These are phyloP conservation scores for Aspergillus ustus DNA, from an alignment of 2,329 filamentous ascomycete genomes.

Conservation along the genomic window DNA sequence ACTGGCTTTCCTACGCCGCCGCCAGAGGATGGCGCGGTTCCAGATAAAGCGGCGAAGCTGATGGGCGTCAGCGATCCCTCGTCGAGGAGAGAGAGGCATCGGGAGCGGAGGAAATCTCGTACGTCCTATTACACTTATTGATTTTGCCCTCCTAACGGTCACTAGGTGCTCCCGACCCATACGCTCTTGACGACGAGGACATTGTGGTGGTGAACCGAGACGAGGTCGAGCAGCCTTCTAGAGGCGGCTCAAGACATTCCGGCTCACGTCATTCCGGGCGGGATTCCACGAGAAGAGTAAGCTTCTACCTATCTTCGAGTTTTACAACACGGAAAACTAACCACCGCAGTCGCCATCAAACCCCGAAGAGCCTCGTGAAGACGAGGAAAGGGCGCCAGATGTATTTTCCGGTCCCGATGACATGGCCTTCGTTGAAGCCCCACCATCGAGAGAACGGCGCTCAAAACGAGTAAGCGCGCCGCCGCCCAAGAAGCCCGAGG, in stretches of 20 bases:
- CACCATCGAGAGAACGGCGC: constrained; percentile 46
- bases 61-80: constrained; percentile 64
- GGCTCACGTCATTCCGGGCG: constrained; percentile 36
- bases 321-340: not conserved
- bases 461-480: constrained; percentile 66
- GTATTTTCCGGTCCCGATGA: constrained; percentile 55
- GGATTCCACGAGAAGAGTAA: constrained; percentile 46
- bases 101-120: constrained; percentile 56
- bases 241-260: constrained; percentile 36
- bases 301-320: not conserved
- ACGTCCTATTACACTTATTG: constrained; percentile 16
- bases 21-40: constrained; percentile 69
- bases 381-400: constrained; percentile 51
- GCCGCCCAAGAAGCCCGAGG: constrained; percentile 62
- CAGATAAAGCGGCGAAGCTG: constrained; percentile 77
- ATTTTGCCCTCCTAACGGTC: not conserved
- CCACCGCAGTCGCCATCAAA: constrained; percentile 38
- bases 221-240: constrained; percentile 39
- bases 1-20: constrained; percentile 73
- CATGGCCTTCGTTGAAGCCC: constrained; percentile 56
- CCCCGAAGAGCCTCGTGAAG: constrained; percentile 46
- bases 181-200: constrained; percentile 68
- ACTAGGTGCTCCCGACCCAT: constrained; percentile 56
- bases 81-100: constrained; percentile 50
- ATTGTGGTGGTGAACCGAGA: constrained; percentile 62